phyloP scores from a whole-genome alignment of 2,329 filamentous ascomycete species.

The Colletotrichum sp. region DNA sequence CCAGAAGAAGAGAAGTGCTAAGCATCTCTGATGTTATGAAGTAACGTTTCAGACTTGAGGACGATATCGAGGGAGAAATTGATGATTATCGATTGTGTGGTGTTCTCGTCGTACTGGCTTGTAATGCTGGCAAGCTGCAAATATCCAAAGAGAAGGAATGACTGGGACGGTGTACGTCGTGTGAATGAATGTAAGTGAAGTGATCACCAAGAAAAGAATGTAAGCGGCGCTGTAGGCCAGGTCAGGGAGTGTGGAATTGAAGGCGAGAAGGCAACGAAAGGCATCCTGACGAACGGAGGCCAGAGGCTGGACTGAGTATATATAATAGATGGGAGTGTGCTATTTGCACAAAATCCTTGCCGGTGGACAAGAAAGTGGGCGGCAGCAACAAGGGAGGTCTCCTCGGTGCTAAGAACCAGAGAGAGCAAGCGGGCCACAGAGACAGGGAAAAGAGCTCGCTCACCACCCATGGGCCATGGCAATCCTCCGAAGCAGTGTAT shows the following conservation, averaged over 20 bases:
- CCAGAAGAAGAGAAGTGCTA: conserved; percentile 10
- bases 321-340: not conserved
- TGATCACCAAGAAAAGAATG: conserved; percentile 14
- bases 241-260: not conserved
- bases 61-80: not conserved
- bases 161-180: not conserved
- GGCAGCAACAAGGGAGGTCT: not conserved
- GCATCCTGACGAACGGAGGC: not conserved
- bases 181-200: not conserved
- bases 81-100: not conserved
- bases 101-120: not conserved
- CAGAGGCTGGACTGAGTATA: not conserved
- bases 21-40: not conserved
- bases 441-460: not conserved
- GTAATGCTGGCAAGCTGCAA: not conserved
- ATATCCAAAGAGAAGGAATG: not conserved
- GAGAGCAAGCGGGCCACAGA: not conserved
- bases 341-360: not conserved
- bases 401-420: not conserved
- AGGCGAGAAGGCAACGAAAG: not conserved
- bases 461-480: not conserved
- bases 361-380: not conserved
- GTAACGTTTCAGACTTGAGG: not conserved
- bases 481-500: not conserved
- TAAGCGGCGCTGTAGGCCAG: conserved; percentile 8